phyloP scores from a whole-genome alignment of 345 rosid species.

The Acer yangbiense region DNA sequence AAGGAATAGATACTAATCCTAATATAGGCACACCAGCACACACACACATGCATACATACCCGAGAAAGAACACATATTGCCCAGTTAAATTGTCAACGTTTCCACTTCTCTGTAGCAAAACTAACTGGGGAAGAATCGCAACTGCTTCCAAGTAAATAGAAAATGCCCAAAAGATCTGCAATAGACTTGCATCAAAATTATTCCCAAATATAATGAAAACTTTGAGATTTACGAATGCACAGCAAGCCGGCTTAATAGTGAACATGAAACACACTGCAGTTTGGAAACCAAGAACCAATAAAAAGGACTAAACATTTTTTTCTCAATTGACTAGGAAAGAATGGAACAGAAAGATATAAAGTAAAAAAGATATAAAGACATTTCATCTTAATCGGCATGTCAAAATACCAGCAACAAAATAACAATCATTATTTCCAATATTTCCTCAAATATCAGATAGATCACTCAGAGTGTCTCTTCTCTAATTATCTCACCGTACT shows the following conservation, averaged over 20 bases:
- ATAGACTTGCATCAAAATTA: constrained; percentile 1
- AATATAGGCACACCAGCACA: neutral
- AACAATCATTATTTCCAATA: neutral
- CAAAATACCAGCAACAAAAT: neutral
- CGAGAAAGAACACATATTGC: constrained; percentile 91
- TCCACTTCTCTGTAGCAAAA: constrained; percentile 88
- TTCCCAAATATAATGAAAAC: neutral
- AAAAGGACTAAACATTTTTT: neutral
- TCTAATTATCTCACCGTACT: neutral
- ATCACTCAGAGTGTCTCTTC: neutral
- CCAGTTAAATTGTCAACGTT: constrained; percentile 96
- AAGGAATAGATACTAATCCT: neutral
- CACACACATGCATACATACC: constrained; percentile 49
- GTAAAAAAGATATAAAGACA: neutral
- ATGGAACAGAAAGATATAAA: neutral
- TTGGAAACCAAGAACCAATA: constrained; percentile 5
- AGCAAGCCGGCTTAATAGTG: neutral
- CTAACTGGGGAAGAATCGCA: constrained; percentile 92
- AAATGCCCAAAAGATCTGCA: constrained; percentile 86
- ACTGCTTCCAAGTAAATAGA: constrained; percentile 95
- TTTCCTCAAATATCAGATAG: neutral
- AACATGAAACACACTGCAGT: neutral
- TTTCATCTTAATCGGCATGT: neutral
- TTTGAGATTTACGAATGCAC: neutral
- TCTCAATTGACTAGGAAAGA: neutral